Percentiles rank a stretch among this genome's conserved stretches.
phyloP scores from a whole-genome alignment of 805 yeast genomes.

The Yarrowia alimentaria region DNA sequence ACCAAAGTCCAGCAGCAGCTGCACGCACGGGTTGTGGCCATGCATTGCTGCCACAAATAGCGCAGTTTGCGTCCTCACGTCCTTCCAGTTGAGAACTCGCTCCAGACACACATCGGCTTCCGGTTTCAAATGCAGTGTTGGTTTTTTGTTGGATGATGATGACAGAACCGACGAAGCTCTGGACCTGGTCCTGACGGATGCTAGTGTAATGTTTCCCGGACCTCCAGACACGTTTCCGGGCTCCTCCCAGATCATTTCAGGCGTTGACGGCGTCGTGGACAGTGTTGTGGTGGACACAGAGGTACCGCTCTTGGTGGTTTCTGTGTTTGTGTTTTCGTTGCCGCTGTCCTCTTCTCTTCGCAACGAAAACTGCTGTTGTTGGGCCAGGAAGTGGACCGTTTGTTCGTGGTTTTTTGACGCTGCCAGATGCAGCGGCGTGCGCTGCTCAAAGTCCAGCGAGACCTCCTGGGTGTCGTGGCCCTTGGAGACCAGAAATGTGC shows the following conservation, averaged over 20 bases:
- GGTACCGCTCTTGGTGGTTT: slow-evolving; percentile 1
- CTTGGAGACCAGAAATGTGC: slow-evolving; percentile 52
- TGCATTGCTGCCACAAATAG: slow-evolving; percentile 64
- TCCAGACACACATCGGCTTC: slow-evolving; percentile 14
- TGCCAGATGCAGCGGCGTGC: slow-evolving; percentile 72
- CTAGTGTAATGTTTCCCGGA: no score
- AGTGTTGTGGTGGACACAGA: slow-evolving; percentile 3
- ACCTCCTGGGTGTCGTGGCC: slow-evolving; percentile 57
- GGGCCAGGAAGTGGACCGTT: slow-evolving; percentile 69
- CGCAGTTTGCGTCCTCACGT: slow-evolving; percentile 46
- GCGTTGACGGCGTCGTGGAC: neutral
- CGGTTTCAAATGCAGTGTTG: no score
- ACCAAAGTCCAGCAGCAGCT: slow-evolving; percentile 65
- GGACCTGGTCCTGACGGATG: neutral
- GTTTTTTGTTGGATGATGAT: neutral
- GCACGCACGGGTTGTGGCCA: slow-evolving; percentile 63
- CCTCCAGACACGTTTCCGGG: no score
- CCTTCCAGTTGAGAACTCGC: slow-evolving; percentile 51
- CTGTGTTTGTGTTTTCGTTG: neutral
- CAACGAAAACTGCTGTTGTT: slow-evolving; percentile 42
- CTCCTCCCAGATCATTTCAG: slow-evolving; percentile 5
- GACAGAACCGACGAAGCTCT: slow-evolving; percentile 1
- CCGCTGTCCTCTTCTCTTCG: slow-evolving; percentile 15
- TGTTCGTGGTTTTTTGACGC: slow-evolving; percentile 63
- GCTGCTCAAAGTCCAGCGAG: slow-evolving; percentile 51